Percentiles rank a stretch among this genome's conserved stretches.
Conservation (phyloP, 345 rosid genomes). For the Aegle marmelos region DNA sequence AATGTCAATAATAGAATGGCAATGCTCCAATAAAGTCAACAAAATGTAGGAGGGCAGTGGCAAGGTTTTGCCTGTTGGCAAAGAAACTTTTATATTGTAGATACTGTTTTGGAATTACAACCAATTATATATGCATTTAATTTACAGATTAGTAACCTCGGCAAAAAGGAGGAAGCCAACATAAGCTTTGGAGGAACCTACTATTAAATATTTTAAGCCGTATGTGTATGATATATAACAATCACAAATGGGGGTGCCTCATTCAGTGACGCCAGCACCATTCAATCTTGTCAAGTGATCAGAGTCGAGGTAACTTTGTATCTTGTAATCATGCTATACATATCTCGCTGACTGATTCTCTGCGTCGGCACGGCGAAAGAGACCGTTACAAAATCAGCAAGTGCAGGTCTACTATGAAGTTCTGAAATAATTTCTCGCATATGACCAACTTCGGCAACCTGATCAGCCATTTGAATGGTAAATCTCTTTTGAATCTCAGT, state of each 20-base stretch:
- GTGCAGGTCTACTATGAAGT: constrained; percentile 5
- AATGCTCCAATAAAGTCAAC: not conserved
- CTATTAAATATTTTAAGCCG: constrained; percentile 7
- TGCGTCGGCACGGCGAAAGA: not conserved
- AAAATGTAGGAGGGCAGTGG: not conserved
- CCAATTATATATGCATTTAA: constrained; percentile 13
- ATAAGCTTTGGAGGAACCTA: constrained; percentile 13
- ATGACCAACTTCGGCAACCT: constrained; percentile 9
- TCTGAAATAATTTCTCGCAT: not conserved
- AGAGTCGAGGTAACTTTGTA: constrained; percentile 12
- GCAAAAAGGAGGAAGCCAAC: constrained; percentile 11
- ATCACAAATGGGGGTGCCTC: constrained; percentile 30
- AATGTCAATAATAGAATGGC: not conserved
- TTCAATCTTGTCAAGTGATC: constrained; percentile 10
- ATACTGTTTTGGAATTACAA: constrained; percentile 18
- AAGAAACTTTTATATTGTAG: constrained; percentile 7
- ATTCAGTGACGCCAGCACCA: constrained; percentile 17
- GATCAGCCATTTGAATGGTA: constrained; percentile 5
- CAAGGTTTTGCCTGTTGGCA: not conserved
- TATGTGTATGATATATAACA: constrained; percentile 19
- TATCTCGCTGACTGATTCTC: constrained; percentile 15
- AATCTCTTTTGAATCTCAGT: constrained; percentile 19
- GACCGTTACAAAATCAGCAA: constrained; percentile 6
- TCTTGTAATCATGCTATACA: constrained; percentile 14
- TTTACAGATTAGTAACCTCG: constrained; percentile 32